A percentile compares a stretch with the other conserved stretches of the same genome.
phyloP scores from a whole-genome alignment of 768 basidiomycete species.

The Termitomyces titanicus region DNA sequence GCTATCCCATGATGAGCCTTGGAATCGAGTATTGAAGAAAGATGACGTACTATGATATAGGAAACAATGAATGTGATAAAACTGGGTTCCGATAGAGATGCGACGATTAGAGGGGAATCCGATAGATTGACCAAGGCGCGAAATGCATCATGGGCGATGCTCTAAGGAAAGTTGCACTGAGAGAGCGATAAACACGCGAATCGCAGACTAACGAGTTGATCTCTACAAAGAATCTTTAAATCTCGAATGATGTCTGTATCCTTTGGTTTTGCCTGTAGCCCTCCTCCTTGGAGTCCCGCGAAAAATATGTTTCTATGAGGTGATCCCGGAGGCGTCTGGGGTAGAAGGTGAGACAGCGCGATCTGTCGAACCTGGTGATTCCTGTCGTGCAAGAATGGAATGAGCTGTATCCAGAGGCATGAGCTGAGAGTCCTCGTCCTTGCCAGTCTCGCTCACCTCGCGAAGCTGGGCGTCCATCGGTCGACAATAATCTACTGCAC shows the following conservation, averaged over 20 bases:
- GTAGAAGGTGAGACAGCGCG: slow-evolving; percentile 79
- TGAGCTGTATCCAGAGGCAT: slow-evolving; percentile 45
- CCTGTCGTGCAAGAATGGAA: slow-evolving; percentile 80
- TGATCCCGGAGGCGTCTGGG: slow-evolving; percentile 71
- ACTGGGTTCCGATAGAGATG: slow-evolving; percentile 61
- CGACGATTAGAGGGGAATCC: slow-evolving; percentile 68
- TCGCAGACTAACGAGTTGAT: slow-evolving; percentile 62
- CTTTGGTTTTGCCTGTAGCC: slow-evolving; percentile 46
- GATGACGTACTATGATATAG: slow-evolving; percentile 78
- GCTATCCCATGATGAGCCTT: slow-evolving; percentile 42
- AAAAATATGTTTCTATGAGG: slow-evolving; percentile 77
- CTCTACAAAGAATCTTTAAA: slow-evolving; percentile 82
- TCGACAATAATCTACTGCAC: slow-evolving; percentile 19
- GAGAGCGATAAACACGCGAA: not conserved
- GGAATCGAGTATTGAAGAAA: not conserved
- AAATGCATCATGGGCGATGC: slow-evolving; percentile 92
- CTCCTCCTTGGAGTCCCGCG: slow-evolving; percentile 51
- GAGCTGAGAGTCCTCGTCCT: not conserved
- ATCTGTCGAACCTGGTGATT: slow-evolving; percentile 88
- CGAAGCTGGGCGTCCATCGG: slow-evolving; percentile 41
- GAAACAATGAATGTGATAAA: slow-evolving; percentile 84
- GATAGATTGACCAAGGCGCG: slow-evolving; percentile 92
- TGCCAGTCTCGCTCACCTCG: slow-evolving; percentile 31
- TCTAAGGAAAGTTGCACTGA: slow-evolving; percentile 38
- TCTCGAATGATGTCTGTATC: slow-evolving; percentile 74